Evolutionary conservation across 1,139 yeast species (phyloP).

Genomic region (Taphrina confusa): DNA sequence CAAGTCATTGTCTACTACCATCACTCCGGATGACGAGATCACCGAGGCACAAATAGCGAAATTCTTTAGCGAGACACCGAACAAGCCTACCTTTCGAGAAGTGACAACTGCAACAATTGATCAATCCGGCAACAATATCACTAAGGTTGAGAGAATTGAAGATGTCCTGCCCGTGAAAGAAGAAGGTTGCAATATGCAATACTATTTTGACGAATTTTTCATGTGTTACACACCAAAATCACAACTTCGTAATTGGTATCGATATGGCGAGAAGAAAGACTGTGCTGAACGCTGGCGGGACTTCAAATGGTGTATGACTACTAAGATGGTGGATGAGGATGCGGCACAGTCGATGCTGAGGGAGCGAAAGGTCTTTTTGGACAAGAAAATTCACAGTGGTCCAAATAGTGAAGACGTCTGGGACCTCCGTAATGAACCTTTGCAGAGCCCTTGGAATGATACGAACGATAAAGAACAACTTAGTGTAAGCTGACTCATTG

Average conservation of each 20-base stretch:
- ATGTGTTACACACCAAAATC: conserved; percentile 38
- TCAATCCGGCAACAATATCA: neutral
- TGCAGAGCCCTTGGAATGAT: conserved; percentile 1
- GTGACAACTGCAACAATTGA: conserved; percentile 2
- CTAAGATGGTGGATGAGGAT: conserved; percentile 29
- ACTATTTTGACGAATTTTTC: conserved; percentile 38
- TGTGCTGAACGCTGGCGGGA: conserved; percentile 37
- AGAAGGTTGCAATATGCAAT: conserved; percentile 32
- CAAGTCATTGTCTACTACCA: neutral
- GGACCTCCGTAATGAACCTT: conserved; percentile 28
- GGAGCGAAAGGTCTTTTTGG: conserved; percentile 18
- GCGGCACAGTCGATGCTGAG: conserved; percentile 30
- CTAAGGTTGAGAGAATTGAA: conserved; percentile 3
- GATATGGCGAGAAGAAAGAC: conserved; percentile 36
- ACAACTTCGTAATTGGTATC: conserved; percentile 37
- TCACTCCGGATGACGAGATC: conserved; percentile 7
- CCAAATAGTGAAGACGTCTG: conserved; percentile 38
- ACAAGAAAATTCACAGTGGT: conserved; percentile 27
- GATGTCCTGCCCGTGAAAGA: neutral
- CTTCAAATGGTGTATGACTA: conserved; percentile 36
- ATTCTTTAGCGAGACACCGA: conserved; percentile 8
- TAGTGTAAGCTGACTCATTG: neutral
- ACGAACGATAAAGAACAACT: neutral
- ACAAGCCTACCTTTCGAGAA: neutral
- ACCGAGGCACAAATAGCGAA: conserved; percentile 22